A percentile compares a stretch with the other conserved stretches of the same genome.
These are phyloP conservation scores for Yamadazyma spencermartinsiae DNA, from an alignment of 1,139 yeast species.

Conservation along the genomic window DNA sequence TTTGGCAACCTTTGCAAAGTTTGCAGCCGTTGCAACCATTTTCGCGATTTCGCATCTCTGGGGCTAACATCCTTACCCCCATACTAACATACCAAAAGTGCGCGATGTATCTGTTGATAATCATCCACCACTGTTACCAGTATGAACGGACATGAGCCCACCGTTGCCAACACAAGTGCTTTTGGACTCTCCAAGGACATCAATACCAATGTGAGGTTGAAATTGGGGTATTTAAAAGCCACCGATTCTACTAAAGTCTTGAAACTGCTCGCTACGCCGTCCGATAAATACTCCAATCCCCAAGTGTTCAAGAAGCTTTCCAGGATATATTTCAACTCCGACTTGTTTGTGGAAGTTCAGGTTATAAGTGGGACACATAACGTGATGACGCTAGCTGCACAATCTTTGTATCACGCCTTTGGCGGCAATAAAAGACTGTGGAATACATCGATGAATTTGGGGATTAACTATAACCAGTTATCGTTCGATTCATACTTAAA, in stretches of 20 bases:
- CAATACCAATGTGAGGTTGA: constrained; percentile 46
- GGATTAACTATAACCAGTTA: constrained; percentile 69
- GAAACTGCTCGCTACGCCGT: constrained; percentile 44
- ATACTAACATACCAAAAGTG: background rate
- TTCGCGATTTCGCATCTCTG: background rate
- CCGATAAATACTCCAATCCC: constrained; percentile 59
- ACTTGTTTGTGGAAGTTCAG: constrained; percentile 61
- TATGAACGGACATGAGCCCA: constrained; percentile 1
- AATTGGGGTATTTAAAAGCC: constrained; percentile 35
- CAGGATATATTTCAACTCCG: constrained; percentile 52
- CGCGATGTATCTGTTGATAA: too few species aligned
- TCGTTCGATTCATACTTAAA: constrained; percentile 61
- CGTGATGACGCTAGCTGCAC: constrained; percentile 65
- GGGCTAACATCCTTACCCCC: background rate
- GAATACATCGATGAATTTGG: constrained; percentile 66
- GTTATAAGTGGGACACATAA: constrained; percentile 56
- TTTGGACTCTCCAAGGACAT: constrained; percentile 80
- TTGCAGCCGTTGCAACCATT: background rate
- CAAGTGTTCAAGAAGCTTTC: constrained; percentile 50
- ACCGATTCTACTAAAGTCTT: constrained; percentile 21
- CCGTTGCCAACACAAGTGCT: constrained; percentile 45
- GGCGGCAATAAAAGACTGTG: constrained; percentile 42
- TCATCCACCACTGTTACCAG: background rate
- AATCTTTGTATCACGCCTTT: constrained; percentile 65
- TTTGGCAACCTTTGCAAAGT: background rate